Base-by-base conservation (phyloP, 306 rosid genomes). In the Mimosa bimucronata region DNA sequence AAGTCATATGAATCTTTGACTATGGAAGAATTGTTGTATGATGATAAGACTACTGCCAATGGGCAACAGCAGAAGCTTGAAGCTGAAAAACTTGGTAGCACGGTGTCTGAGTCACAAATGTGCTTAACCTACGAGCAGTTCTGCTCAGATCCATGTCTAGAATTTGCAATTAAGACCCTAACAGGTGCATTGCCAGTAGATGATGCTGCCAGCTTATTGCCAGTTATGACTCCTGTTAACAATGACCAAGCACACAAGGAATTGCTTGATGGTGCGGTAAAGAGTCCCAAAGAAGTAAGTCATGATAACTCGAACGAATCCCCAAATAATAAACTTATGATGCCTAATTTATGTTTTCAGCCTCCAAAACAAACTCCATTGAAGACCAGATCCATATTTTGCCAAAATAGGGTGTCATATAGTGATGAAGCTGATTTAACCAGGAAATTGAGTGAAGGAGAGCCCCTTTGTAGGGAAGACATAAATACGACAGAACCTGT, bases 91-190 rank as follows among this genome's bases (percentile, higher is more conserved):
- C 66, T 48, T 25, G 50, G 60, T 38, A 34, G 50, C n/a, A 77
- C 74, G 79, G 71, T 81, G 71, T 46, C 83, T 18, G 85, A 82
- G 73, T 52, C 87, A 11, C 87, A 82, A 30, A 45, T 70, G 13
- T 37, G 87, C 73, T 85, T 83, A 71, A 77, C 88, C 15, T 79
- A 84, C 23, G 83, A 71, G 69, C 88, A 89, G 85, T 80, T 85
- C 60, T 91, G 94, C 91, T 91, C 91, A 34, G 96, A 92, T 78
- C 94, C 96, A 6, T 90, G 94, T 86, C 84, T 89, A 71, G 92
- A 91, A 81, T 92, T 90, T 78, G 94, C 96, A 34, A 82, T 88
- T 75, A 88, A 88, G 86, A 92, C 91, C 76, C 94, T 91, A 21
- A 89, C 92, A 29, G 94, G 92, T 57, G 81, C 86, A 82, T 84